Evolutionary conservation across 805 yeast species (phyloP), one percentile per base, ranked within the genome.

Genomic region (Metschnikowia drakensbergensis): DNA sequence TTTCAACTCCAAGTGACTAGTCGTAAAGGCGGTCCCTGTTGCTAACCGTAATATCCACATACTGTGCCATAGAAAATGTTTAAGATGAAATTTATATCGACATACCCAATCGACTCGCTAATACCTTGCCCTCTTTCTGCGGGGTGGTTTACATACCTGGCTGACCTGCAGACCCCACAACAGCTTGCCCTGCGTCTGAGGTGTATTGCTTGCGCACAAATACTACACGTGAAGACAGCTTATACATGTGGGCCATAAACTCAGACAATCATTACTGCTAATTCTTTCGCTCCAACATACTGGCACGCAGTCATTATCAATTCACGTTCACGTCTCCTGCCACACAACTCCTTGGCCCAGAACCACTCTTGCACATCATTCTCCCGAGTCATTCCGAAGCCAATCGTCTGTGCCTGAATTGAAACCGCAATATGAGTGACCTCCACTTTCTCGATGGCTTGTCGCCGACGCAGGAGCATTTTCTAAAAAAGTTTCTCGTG

Each of bases 401-500:
- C 13, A 28, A 27, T n/a, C 36, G 9, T 33, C 36, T n/a, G 17
- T 13, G 36, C 36, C 36, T 33, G 22, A 33, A 13, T 7, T 8
- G 13, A 33, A 9, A 9, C 22, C 25, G 28, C 17, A 27, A 31
- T 13, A 27, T 42, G 45, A 42, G 32, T 42, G 40, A 36, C 7
- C 49, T 44, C 26, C 37, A 5, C 32, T 54, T 54, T 31, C 30
- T 51, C 17, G 37, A 37, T 47, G 47, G 30, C 35, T 51, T 85
- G 41, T 66, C 81, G 10, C 80, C 91, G 3, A 72, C 79, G 0
- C 88, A 91, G 63, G 96, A 89, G 65, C 97, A 92, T 60, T 87
- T 86, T 64, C 75, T 94, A 46, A 92, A 92, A 65, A 82, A 95
- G 58, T 91, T 88, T 66, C 73, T 92, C 13, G 68, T 92, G 27